Evolutionary conservation across 1,139 yeast species (phyloP), one percentile per base, ranked within the genome.

Genomic region (Yamadazyma diospyri): DNA sequence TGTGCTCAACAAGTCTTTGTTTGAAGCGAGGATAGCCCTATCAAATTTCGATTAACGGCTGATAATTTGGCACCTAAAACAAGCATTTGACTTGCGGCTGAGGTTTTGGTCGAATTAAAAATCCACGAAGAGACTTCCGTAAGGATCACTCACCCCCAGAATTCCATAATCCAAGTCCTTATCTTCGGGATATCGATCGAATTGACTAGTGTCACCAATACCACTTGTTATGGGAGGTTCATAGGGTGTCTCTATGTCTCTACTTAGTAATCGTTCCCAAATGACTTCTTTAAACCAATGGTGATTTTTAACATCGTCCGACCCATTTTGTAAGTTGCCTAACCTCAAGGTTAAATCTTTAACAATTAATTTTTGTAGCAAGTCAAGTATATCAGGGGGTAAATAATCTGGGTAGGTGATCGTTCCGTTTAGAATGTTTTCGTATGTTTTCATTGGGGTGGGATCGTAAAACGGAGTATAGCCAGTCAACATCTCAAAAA

Each of bases 151-250:
- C 7, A 46, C 50, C 4, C 73, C 73, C 17, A 46, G 48, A 14
- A 62, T 52, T 8, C 81, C 81, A 43, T 76, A 76, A 50, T 75
- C 81, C 40, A 71, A 63, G 30, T 46, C 50, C 38, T 72, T 75
- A 39, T 68, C 73, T 51, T 76, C 81, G 4, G 81, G 81, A 42
- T 76, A 76, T 39, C 66, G 67, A 45, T 76, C 81, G 45, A 75
- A 76, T 47, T 72, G 72, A n/a, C 78, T 71, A n/a, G 77, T 63
- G 48, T 76, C 81, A 33, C 81, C 81, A 9, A 73, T 78, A 16
- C 81, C 81, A 27, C 76, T 69, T 13, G 79, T 74, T 39, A 76
- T 76, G 19, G 79, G 78, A 13, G 81, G 81, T 49, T 76, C 81
- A 48, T 76, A 76, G 2, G 81, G 81, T 21, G 81, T 76, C 47